Evolutionary conservation across 805 yeast species (phyloP), one percentile per base, ranked within the genome.

Genomic region (Lachancea fermentati): DNA sequence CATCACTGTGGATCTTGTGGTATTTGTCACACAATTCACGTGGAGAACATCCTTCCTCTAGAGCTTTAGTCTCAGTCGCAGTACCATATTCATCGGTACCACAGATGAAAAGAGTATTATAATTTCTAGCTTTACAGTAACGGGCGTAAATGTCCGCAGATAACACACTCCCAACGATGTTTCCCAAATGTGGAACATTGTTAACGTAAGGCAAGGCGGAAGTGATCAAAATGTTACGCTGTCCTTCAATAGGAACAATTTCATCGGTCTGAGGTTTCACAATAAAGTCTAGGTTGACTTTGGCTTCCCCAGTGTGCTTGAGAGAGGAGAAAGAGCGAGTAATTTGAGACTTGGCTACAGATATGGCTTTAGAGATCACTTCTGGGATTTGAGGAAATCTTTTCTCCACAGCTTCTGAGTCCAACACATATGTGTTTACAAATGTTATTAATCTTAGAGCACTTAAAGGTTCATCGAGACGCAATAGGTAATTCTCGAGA

Each of bases 71-170:
- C 66, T 93, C 99, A 12, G 98, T 93, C 34, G 99, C 99, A 43
- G 99, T 93, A 62, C 99, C 99, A 62, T 93, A 93, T 68, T 93
- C 99, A 62, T 93, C 99, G 29, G 98, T 93, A 68, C 99, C 99
- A 66, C 98, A 88, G 42, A 93, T 67, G 57, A 70, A 93, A 49
- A 93, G 68, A 15, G 95, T 72, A 62, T 89, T 93, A 68, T 82
- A 81, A 63, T 87, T 85, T 71, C 96, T 79, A 54, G 82, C 80
- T 65, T 88, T 89, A 61, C 85, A 78, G 65, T 85, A 93, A 59
- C 97, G 79, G 41, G 97, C 75, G 65, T 76, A 93, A 47, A 91
- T 85, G 68, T 93, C 99, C 25, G 98, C 98, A 44, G 88, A 78
- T 49, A 93, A 73, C 29, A 91, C 97, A 24, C 95, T 84, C 5